These are phyloP conservation scores for Boechera divaricarpa DNA, from an alignment of 345 rosid species.

Conservation along the genomic window DNA sequence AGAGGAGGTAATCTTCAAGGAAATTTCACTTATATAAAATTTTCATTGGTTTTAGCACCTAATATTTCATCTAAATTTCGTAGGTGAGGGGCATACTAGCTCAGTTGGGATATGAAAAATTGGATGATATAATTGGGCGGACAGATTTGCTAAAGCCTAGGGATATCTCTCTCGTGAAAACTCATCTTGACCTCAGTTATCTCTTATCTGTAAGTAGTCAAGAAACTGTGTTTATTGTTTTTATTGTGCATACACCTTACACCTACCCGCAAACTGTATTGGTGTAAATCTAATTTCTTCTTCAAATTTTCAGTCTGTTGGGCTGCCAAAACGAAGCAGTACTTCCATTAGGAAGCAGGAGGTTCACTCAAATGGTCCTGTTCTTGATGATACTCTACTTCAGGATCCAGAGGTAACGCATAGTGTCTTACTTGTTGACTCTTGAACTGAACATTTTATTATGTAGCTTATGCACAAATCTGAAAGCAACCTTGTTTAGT, in stretches of 20 bases:
- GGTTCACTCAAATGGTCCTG: conserved; percentile 85
- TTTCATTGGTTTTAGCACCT: neutral
- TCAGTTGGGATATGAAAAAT: conserved; percentile 84
- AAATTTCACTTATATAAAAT: neutral
- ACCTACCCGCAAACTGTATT: conserved; percentile 14
- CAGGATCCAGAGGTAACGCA: conserved; percentile 80
- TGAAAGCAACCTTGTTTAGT: neutral
- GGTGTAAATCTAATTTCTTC: conserved; percentile 24
- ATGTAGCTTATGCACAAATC: conserved; percentile 18
- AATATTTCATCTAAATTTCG: conserved; percentile 26
- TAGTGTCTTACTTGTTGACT: conserved; percentile 9
- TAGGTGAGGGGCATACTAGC: conserved; percentile 97
- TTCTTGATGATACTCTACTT: conserved; percentile 81
- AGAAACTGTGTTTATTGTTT: conserved; percentile 6
- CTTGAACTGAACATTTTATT: neutral
- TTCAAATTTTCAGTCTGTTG: conserved; percentile 63
- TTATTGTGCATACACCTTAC: conserved; percentile 4
- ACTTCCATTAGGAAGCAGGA: conserved; percentile 88
- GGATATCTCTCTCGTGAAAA: conserved; percentile 94
- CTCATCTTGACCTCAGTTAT: conserved; percentile 91
- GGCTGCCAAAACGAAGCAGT: conserved; percentile 89
- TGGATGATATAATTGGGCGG: conserved; percentile 91
- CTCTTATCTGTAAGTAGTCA: conserved; percentile 64
- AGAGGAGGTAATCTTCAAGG: conserved; percentile 73
- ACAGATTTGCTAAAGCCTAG: conserved; percentile 79